A percentile compares a stretch with the other conserved stretches of the same genome.
Evolutionary conservation across 805 yeast species (phyloP).

Genomic region (Geotrichum ghanense): DNA sequence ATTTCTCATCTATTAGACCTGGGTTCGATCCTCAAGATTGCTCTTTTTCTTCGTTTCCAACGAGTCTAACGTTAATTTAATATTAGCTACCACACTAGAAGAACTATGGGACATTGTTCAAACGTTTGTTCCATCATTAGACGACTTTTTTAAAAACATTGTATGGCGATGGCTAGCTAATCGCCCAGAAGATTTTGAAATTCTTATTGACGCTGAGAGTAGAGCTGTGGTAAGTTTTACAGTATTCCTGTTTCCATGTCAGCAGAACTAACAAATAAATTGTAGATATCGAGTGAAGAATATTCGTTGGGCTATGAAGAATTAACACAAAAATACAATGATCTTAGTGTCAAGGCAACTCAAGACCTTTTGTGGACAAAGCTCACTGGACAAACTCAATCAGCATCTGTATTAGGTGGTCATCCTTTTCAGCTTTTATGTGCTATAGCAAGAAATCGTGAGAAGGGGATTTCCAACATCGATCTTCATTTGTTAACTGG

Average conservation of each 20-base stretch:
- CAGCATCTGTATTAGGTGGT: conserved; percentile 18
- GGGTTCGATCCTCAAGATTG: neutral
- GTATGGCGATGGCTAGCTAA: conserved; percentile 22
- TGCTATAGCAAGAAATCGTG: conserved; percentile 29
- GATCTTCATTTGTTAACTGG: conserved; percentile 27
- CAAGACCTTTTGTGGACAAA: conserved; percentile 27
- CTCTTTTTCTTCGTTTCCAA: conserved; percentile 1
- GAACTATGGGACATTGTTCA: conserved; percentile 19
- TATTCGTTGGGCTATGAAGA: conserved; percentile 6
- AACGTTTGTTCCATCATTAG: conserved; percentile 12
- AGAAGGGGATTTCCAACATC: conserved; percentile 26
- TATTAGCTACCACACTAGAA: conserved; percentile 17
- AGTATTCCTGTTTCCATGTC: too few relatives aligned
- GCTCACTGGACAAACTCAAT: conserved; percentile 24
- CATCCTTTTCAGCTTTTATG: conserved; percentile 30
- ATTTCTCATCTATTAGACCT: neutral
- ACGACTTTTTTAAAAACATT: conserved; percentile 13
- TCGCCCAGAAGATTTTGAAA: neutral
- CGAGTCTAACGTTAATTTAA: neutral
- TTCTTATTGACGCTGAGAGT: neutral
- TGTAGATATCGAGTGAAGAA: conserved; percentile 5
- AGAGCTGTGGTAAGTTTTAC: conserved; percentile 4
- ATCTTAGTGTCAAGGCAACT: conserved; percentile 16
- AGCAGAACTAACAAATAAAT: too few relatives aligned
- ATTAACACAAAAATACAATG: conserved; percentile 10